Base-by-base conservation (phyloP, 768 basidiomycete genomes). In the Dentipellis sp. region DNA sequence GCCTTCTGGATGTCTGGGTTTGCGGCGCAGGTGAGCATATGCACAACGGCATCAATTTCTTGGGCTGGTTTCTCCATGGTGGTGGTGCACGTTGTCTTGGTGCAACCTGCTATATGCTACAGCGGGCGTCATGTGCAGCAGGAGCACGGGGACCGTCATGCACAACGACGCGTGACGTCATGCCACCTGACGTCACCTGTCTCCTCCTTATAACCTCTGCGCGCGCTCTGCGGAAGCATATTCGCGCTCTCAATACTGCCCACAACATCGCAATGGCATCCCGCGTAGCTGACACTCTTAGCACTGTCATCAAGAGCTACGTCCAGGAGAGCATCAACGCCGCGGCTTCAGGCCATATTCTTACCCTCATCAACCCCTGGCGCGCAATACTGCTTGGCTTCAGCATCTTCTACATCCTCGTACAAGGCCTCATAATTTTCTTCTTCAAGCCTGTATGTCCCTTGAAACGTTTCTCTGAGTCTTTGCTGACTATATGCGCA, bases 361-460 rank as follows among this genome's bases (percentile, higher is more conserved):
- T 45, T 21, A 35, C 34, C 42, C 49, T 55, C 40, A 23, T 58
- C 11, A 50, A 42, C 46, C 58, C 49, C 19, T 52, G 45, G 17
- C 54, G 39, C 45, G 9, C 59, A 37, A 7, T 63, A 19, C 37
- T 34, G 6, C 22, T 57, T 22, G 17, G 64, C 37, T 61, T 72
- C 55, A 53, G 63, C 50, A 16, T 60, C 21, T 42, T 60, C 39
- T 77, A 78, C 56, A 58, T 73, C 14, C 47, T 71, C 11, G 59
- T 69, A 3, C 76, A 78, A 58, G 35, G 61, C 10, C 35, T 73
- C 50, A 67, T 77, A 29, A 70, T 75, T 21, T 57, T 62, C 34
- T n/a, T 73, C 4, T 79, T 76, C 67, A 76, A 75, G 61, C 73
- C 75, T 1, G 69, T 70, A 29, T 23, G 62, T 59, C 3, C 1